Evolutionary conservation across 2,329 filamentous ascomycete species (phyloP).

Genomic region (Fragosphaeria purpurea): DNA sequence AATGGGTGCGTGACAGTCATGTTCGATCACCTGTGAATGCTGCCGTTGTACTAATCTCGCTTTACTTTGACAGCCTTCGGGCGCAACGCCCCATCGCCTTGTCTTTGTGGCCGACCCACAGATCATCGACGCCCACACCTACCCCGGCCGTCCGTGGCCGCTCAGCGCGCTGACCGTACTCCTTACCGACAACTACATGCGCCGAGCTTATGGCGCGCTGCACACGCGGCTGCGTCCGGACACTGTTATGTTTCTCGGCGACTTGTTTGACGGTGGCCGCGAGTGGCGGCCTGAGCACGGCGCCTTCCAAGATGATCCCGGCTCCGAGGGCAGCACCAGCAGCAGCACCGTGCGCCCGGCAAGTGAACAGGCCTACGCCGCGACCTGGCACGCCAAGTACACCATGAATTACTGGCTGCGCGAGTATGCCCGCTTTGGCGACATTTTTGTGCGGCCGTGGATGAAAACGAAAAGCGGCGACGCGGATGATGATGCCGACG

Average conservation of each 20-base stretch:
- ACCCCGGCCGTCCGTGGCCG: conserved; percentile 64
- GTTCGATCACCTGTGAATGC: too few species aligned
- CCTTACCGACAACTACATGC: conserved; percentile 83
- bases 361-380: conserved; percentile 43
- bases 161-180: conserved; percentile 42
- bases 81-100: conserved; percentile 71
- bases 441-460: conserved; percentile 70
- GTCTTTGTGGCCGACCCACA: conserved; percentile 84
- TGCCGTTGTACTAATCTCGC: too few species aligned
- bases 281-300: conserved; percentile 76
- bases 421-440: conserved; percentile 79
- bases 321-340: conserved; percentile 45
- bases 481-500: conserved; percentile 34
- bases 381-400: conserved; percentile 64
- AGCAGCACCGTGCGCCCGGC: conserved; percentile 31
- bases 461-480: conserved; percentile 38
- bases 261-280: conserved; percentile 88
- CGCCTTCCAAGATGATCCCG: conserved; percentile 29
- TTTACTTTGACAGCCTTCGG: conserved; percentile 50
- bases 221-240: conserved; percentile 72
- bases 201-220: conserved; percentile 68
- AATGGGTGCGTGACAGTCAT: conserved; percentile 56
- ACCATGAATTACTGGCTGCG: conserved; percentile 74
- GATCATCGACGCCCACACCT: conserved; percentile 89
- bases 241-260: conserved; percentile 81